Evolutionary conservation across 352 stramenopile species (phyloP).

Genomic region (Phytophthora boehmeriae): DNA sequence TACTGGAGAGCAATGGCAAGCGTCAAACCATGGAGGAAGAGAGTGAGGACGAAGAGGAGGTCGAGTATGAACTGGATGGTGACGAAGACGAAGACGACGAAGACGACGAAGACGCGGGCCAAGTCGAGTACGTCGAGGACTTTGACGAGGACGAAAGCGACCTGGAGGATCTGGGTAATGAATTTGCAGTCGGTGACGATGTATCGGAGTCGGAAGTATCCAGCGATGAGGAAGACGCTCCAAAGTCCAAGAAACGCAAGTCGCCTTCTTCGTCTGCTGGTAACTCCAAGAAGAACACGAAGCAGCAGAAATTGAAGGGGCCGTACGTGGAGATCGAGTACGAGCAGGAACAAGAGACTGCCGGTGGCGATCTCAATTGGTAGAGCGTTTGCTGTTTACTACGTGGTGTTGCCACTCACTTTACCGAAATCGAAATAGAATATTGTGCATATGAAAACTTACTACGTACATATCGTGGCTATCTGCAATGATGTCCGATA

Average conservation of each 20-base stretch:
- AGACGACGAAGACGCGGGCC: slow-evolving; percentile 44
- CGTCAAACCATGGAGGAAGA: slow-evolving; percentile 94
- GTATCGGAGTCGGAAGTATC: slow-evolving; percentile 38
- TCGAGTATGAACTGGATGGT: slow-evolving; percentile 55
- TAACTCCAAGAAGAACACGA: slow-evolving; percentile 52
- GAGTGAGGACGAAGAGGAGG: slow-evolving; percentile 75
- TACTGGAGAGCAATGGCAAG: slow-evolving; percentile 79
- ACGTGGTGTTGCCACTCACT: slow-evolving; percentile 9
- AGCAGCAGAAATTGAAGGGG: slow-evolving; percentile 73
- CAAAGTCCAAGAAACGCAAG: slow-evolving; percentile 73
- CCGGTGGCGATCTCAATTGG: slow-evolving; percentile 54
- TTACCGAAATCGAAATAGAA: slow-evolving; percentile 39
- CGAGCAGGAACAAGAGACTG: slow-evolving; percentile 76
- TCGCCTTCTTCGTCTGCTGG: slow-evolving; percentile 24
- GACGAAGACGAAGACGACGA: slow-evolving; percentile 69
- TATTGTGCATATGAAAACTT: slow-evolving; percentile 37
- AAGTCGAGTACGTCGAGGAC: slow-evolving; percentile 87
- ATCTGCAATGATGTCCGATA: too few species aligned
- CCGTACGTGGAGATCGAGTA: slow-evolving; percentile 90
- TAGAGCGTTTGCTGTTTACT: slow-evolving; percentile 30
- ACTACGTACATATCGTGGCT: background rate
- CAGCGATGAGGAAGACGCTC: slow-evolving; percentile 57
- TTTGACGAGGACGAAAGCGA: slow-evolving; percentile 95
- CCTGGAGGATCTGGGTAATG: slow-evolving; percentile 83
- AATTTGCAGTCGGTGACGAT: slow-evolving; percentile 68